These are phyloP conservation scores for Macrocybe sp. DNA, from an alignment of 1,284 basidiomycete genomes.

Conservation along the genomic window DNA sequence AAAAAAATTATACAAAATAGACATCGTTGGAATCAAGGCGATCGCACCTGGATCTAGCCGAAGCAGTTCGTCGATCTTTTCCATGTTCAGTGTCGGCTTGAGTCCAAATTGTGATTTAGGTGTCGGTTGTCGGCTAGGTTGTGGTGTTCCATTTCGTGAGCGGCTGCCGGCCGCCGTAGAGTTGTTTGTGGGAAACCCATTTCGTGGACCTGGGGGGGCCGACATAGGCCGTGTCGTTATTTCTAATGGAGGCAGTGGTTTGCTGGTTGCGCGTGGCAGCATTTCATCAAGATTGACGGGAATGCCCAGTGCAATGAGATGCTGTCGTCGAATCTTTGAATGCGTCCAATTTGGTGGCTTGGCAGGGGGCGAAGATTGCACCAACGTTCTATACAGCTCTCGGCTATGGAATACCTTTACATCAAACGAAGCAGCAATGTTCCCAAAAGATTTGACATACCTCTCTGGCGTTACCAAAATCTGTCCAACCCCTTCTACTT, in stretches of 20 bases:
- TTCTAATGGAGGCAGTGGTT: constrained; percentile 72
- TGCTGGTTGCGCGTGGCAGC: constrained; percentile 66
- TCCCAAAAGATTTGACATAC: constrained; percentile 31
- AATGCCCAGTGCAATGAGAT: constrained; percentile 85
- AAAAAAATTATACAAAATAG: not conserved
- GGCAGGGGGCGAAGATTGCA: constrained; percentile 58
- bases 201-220: constrained; percentile 62
- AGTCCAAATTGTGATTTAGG: constrained; percentile 52
- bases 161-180: constrained; percentile 33
- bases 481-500: constrained; percentile 76
- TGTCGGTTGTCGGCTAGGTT: constrained; percentile 33
- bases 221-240: constrained; percentile 81
- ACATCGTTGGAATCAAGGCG: not conserved
- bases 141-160: constrained; percentile 56
- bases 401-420: constrained; percentile 49
- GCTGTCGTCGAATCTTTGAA: constrained; percentile 82
- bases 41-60: constrained; percentile 62
- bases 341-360: constrained; percentile 89
- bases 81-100: constrained; percentile 66
- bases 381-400: constrained; percentile 64
- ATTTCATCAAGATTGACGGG: constrained; percentile 93
- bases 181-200: constrained; percentile 32
- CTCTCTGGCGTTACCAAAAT: constrained; percentile 71
- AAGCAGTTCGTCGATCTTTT: constrained; percentile 61
- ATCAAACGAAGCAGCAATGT: constrained; percentile 6